Conservation (phyloP, 768 basidiomycete species). For the Chalciporus chontae region DNA sequence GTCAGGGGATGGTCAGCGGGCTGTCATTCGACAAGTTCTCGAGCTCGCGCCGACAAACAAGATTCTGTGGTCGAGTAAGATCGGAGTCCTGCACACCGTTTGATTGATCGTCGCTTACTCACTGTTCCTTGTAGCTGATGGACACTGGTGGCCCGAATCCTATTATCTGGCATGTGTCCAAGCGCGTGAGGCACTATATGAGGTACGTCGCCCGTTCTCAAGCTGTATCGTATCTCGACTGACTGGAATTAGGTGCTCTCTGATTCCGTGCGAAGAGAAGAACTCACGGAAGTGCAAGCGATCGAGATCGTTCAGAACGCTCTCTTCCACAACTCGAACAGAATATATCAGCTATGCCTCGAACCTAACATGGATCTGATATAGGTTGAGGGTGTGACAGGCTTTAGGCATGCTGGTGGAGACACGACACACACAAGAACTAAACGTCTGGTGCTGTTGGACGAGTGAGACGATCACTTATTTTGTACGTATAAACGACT, state of each 20-base stretch:
- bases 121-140: conserved; percentile 13
- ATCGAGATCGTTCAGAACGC: conserved; percentile 49
- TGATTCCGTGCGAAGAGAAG: conserved; percentile 43
- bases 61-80: conserved; percentile 75
- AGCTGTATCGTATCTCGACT: conserved; percentile 29
- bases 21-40: conserved; percentile 57
- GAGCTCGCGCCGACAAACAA: conserved; percentile 77
- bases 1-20: conserved; percentile 58
- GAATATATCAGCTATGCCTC: conserved; percentile 56
- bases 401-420: no score
- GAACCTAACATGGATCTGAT: conserved; percentile 23
- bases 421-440: no score
- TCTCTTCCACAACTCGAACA: conserved; percentile 67
- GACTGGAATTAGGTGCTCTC: conserved; percentile 70
- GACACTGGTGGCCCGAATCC: conserved; percentile 65
- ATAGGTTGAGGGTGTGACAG: neutral
- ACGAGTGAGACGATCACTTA: no score
- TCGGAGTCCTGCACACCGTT: neutral
- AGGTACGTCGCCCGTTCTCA: conserved; percentile 35
- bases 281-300: conserved; percentile 54
- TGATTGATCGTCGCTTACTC: neutral
- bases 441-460: no score
- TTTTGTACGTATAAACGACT: no score
- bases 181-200: conserved; percentile 57
- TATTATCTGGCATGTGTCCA: conserved; percentile 68